Evolutionary conservation across 805 yeast species (phyloP).

Genomic region (Hanseniaspora mollemarum): DNA sequence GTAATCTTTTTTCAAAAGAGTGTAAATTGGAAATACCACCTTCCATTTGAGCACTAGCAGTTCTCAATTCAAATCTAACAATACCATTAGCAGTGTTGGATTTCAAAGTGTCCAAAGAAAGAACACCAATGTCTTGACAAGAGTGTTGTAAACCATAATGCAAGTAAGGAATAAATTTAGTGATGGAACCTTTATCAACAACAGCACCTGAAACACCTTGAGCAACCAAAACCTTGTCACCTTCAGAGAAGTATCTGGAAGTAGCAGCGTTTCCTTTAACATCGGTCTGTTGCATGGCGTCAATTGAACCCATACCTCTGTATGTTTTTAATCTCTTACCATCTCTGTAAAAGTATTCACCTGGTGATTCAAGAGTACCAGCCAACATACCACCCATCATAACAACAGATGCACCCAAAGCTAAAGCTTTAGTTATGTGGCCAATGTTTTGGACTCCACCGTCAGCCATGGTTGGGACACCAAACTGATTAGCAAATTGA

Average conservation of each 20-base stretch:
- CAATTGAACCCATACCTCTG: slow-evolving; percentile 99
- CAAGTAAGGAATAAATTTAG: slow-evolving; percentile 87
- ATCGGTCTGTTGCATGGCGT: slow-evolving; percentile 90
- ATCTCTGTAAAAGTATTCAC: slow-evolving; percentile 93
- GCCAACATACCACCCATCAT: slow-evolving; percentile 99
- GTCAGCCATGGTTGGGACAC: slow-evolving; percentile 98
- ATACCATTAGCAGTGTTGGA: slow-evolving; percentile 50
- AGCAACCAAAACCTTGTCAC: slow-evolving; percentile 90
- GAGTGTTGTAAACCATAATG: slow-evolving; percentile 96
- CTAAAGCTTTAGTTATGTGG: slow-evolving; percentile 91
- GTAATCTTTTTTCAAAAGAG: slow-evolving; percentile 94
- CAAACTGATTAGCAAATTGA: slow-evolving; percentile 87
- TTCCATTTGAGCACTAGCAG: slow-evolving; percentile 96
- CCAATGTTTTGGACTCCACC: slow-evolving; percentile 99
- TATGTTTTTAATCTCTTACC: slow-evolving; percentile 94
- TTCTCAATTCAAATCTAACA: slow-evolving; percentile 91
- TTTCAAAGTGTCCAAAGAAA: slow-evolving; percentile 53
- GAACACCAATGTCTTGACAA: slow-evolving; percentile 92
- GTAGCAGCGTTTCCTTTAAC: slow-evolving; percentile 92
- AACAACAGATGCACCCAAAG: slow-evolving; percentile 91
- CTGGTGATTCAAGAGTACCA: slow-evolving; percentile 97
- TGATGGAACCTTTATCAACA: slow-evolving; percentile 89
- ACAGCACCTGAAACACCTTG: slow-evolving; percentile 98
- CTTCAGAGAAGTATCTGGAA: slow-evolving; percentile 93
- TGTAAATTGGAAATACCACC: slow-evolving; percentile 96